phyloP scores from a whole-genome alignment of 2,329 filamentous ascomycete species.

The Exserohilum turcica region DNA sequence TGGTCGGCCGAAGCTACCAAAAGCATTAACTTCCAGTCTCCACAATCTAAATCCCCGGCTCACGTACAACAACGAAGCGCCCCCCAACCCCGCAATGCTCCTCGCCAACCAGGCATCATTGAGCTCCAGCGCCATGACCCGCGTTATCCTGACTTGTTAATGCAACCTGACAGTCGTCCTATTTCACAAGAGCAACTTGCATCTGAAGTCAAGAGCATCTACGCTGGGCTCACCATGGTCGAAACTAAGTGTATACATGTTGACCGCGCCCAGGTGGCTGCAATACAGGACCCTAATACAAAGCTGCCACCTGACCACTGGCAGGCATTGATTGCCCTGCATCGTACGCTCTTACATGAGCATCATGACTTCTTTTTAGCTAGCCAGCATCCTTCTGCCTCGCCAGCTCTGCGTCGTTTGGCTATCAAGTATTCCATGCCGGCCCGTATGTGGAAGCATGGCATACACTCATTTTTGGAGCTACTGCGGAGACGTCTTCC shows the following conservation, averaged over 20 bases:
- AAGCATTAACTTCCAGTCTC: slow-evolving; percentile 20
- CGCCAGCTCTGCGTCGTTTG: slow-evolving; percentile 67
- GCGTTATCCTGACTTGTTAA: slow-evolving; percentile 50
- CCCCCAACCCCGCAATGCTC: slow-evolving; percentile 14
- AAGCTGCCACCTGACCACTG: slow-evolving; percentile 70
- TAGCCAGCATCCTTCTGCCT: slow-evolving; percentile 79
- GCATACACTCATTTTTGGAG: slow-evolving; percentile 84
- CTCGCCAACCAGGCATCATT: slow-evolving; percentile 43
- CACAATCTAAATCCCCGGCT: slow-evolving; percentile 19
- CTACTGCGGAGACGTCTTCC: slow-evolving; percentile 70
- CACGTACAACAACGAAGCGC: slow-evolving; percentile 20
- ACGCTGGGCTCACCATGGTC: slow-evolving; percentile 81
- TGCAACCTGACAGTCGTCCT: slow-evolving; percentile 67
- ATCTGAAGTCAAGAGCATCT: slow-evolving; percentile 81
- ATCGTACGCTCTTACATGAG: slow-evolving; percentile 79
- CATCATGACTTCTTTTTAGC: slow-evolving; percentile 72
- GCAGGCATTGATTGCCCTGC: slow-evolving; percentile 81
- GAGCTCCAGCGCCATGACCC: slow-evolving; percentile 37
- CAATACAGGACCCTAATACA: slow-evolving; percentile 56
- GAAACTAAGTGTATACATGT: slow-evolving; percentile 88
- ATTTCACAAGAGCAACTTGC: slow-evolving; percentile 81
- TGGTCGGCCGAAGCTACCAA: slow-evolving; percentile 31
- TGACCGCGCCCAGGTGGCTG: slow-evolving; percentile 65
- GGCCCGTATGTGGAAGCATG: slow-evolving; percentile 90
- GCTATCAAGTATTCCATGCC: slow-evolving; percentile 89